Conservation (phyloP, 2,329 filamentous ascomycete genomes). For the Alternaria ethzedia region DNA sequence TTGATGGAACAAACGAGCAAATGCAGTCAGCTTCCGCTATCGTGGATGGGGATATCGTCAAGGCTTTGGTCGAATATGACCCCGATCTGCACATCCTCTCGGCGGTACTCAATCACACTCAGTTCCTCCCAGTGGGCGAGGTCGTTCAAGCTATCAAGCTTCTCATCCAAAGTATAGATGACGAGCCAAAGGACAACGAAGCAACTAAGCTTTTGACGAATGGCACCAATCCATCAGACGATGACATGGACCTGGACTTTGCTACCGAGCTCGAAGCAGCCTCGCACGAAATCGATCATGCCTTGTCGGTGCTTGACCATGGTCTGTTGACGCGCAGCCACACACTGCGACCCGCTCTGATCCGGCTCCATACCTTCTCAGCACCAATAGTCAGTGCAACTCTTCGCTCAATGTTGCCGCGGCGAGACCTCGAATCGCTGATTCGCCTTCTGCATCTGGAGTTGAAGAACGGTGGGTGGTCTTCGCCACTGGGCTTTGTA, state of each 20-base stretch:
- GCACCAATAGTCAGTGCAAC: constrained; percentile 65
- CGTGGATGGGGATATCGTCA: constrained; percentile 66
- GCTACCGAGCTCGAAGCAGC: constrained; percentile 49
- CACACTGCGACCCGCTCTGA: constrained; percentile 71
- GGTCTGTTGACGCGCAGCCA: constrained; percentile 68
- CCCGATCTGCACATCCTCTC: constrained; percentile 71
- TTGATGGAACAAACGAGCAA: constrained; percentile 46
- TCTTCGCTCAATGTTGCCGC: constrained; percentile 68
- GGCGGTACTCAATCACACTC: constrained; percentile 66
- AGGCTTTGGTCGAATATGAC: constrained; percentile 69
- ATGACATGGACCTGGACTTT: constrained; percentile 45
- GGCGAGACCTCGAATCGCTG: constrained; percentile 72
- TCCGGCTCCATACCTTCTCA: constrained; percentile 72
- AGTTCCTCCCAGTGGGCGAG: constrained; percentile 70
- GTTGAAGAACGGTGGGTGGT: constrained; percentile 78
- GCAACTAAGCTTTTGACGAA: constrained; percentile 51
- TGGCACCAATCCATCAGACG: constrained; percentile 27
- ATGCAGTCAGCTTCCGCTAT: constrained; percentile 55
- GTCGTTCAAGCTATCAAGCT: constrained; percentile 69
- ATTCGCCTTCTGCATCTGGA: constrained; percentile 76
- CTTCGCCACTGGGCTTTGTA: constrained; percentile 70
- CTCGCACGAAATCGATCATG: constrained; percentile 67
- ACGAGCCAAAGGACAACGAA: constrained; percentile 34
- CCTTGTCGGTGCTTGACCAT: constrained; percentile 70
- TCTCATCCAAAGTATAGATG: constrained; percentile 72